These are phyloP conservation scores for Gomphus sp. DNA, from an alignment of 1,284 basidiomycete species.

Conservation along the genomic window DNA sequence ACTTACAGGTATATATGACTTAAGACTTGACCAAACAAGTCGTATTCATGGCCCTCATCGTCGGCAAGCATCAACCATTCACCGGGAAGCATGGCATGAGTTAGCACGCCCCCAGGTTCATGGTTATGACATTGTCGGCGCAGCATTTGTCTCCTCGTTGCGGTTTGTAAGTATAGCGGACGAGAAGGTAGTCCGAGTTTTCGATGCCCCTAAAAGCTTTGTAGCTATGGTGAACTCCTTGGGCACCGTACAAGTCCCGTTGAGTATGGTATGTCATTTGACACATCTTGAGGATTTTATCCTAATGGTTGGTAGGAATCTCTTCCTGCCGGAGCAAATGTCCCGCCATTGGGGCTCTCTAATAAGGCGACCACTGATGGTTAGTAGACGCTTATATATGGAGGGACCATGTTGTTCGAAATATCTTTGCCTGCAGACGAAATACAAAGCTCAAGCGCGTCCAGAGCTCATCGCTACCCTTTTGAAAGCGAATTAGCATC, in stretches of 20 bases:
- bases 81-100: conserved; percentile 64
- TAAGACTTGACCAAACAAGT: conserved; percentile 80
- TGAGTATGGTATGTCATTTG: neutral
- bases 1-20: neutral
- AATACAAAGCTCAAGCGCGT: neutral
- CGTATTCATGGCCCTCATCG: conserved; percentile 64
- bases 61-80: conserved; percentile 12
- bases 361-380: conserved; percentile 59
- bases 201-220: conserved; percentile 80
- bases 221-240: conserved; percentile 45
- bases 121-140: conserved; percentile 86
- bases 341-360: conserved; percentile 70
- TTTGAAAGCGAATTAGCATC: conserved; percentile 80
- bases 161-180: conserved; percentile 84
- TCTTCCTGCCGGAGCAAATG: conserved; percentile 54
- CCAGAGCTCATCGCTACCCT: conserved; percentile 38
- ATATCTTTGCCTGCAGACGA: neutral
- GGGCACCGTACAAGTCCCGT: conserved; percentile 16
- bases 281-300: neutral
- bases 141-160: conserved; percentile 64
- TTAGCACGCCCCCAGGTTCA: conserved; percentile 87
- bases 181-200: conserved; percentile 87
- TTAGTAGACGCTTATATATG: conserved; percentile 17
- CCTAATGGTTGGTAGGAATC: conserved; percentile 17
- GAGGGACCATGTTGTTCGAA: too few relatives aligned